These are phyloP conservation scores for Didymella pinodella DNA, from an alignment of 2,329 filamentous ascomycete species.

Conservation along the genomic window DNA sequence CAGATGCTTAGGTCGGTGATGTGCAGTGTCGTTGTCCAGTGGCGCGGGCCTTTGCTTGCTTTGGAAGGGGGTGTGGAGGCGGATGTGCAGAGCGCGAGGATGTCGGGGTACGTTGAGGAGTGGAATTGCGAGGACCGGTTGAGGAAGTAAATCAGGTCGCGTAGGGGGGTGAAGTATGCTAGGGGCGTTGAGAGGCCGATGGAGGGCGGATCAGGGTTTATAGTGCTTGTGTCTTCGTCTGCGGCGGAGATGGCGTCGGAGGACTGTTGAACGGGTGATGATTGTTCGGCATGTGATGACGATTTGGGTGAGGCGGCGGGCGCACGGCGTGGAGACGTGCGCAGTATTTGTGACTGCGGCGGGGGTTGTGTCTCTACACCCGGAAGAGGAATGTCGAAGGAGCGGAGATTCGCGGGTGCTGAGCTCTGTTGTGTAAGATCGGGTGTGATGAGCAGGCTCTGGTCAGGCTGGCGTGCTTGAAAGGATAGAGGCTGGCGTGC, in stretches of 20 bases:
- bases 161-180: constrained; percentile 58
- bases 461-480: constrained; percentile 34
- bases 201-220: constrained; percentile 26
- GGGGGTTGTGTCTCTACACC: constrained; percentile 21
- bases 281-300: constrained; percentile 15
- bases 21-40: constrained; percentile 54
- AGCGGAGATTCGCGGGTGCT: constrained; percentile 21
- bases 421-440: constrained; percentile 49
- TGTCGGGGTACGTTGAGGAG: constrained; percentile 48
- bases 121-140: constrained; percentile 51
- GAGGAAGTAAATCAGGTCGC: constrained; percentile 50
- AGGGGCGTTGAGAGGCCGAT: constrained; percentile 52
- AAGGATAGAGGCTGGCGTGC: constrained; percentile 28
- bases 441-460: constrained; percentile 47
- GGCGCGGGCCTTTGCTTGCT: constrained; percentile 53
- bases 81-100: constrained; percentile 55
- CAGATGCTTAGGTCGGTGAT: constrained; percentile 51
- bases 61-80: constrained; percentile 44
- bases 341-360: neutral
- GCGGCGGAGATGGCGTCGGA: constrained; percentile 21
- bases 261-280: constrained; percentile 8
- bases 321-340: constrained; percentile 24
- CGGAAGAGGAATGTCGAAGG: constrained; percentile 31
- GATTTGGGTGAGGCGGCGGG: constrained; percentile 22
- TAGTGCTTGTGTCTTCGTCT: constrained; percentile 11